These are phyloP conservation scores for Oryza brachyantha DNA, from an alignment of 176 grass and related monocot species.

Conservation along the genomic window DNA sequence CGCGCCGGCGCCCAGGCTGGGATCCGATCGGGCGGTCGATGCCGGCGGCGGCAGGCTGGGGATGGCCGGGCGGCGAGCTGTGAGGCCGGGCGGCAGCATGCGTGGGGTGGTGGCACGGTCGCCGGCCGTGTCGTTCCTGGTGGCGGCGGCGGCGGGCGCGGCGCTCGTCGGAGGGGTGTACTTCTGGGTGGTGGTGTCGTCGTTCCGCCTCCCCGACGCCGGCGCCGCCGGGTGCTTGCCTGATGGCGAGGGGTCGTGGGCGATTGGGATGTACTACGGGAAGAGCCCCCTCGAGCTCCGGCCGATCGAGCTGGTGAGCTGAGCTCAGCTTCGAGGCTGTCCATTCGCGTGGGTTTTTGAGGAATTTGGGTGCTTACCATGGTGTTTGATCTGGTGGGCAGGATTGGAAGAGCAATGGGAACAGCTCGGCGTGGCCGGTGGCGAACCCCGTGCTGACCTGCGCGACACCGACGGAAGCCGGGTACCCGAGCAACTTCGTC, in stretches of 20 bases:
- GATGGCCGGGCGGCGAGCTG: slow-evolving; percentile 43
- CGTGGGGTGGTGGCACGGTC: slow-evolving; percentile 20
- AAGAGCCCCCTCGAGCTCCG: slow-evolving; percentile 74
- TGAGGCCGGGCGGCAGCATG: slow-evolving; percentile 30
- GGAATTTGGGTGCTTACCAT: neutral
- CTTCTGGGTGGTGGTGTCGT: slow-evolving; percentile 79
- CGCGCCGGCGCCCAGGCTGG: neutral
- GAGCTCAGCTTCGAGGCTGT: neutral
- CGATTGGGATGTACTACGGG: slow-evolving; percentile 89
- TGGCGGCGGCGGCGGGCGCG: slow-evolving; percentile 23
- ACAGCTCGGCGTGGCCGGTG: slow-evolving; percentile 94
- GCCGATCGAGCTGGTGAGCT: slow-evolving; percentile 83
- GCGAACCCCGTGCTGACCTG: slow-evolving; percentile 93
- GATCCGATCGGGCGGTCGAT: slow-evolving; percentile 52
- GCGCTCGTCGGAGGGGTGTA: slow-evolving; percentile 57
- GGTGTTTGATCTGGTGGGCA: slow-evolving; percentile 44
- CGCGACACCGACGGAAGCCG: slow-evolving; percentile 53
- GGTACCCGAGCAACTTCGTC: slow-evolving; percentile 91
- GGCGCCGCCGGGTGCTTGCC: slow-evolving; percentile 53
- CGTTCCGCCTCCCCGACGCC: slow-evolving; percentile 61
- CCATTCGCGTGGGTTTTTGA: neutral
- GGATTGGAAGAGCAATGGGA: slow-evolving; percentile 66
- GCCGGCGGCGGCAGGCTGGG: slow-evolving; percentile 19
- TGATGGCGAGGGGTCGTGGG: slow-evolving; percentile 93
- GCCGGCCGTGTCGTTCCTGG: slow-evolving; percentile 54